Conservation (phyloP, 441 rosid species). For the Populus tomentosa region DNA sequence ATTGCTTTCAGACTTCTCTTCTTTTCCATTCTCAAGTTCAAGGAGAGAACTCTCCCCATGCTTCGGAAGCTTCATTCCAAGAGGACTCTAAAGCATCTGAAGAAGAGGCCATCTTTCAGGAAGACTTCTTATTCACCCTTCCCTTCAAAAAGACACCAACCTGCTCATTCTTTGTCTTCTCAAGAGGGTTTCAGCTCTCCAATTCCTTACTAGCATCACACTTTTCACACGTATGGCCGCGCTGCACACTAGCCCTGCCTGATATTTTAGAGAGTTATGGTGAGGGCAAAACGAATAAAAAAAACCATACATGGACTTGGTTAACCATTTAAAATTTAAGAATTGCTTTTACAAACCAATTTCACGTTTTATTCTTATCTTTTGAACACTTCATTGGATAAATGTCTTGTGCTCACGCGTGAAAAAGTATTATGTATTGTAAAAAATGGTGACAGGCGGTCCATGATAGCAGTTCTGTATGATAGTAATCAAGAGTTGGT, state of each 20-base stretch:
- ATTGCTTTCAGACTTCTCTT: conserved; percentile 63
- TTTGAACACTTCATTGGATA: not conserved
- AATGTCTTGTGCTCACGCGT: not conserved
- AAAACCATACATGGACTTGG: not conserved
- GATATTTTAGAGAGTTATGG: not conserved
- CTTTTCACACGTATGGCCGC: too few species aligned
- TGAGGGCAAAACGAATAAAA: not conserved
- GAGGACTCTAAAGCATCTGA: conserved; percentile 53
- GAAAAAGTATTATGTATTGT: not conserved
- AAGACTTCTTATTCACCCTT: conserved; percentile 36
- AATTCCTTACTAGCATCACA: conserved; percentile 33
- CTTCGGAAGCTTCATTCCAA: conserved; percentile 50
- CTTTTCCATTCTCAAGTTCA: conserved; percentile 67
- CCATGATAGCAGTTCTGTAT: not conserved
- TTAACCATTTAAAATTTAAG: too few species aligned
- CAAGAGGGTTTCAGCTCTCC: conserved; percentile 94
- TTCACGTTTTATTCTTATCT: not conserved
- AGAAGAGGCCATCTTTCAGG: conserved; percentile 75
- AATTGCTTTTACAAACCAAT: not conserved
- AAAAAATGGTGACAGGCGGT: not conserved
- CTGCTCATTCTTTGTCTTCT: conserved; percentile 62
- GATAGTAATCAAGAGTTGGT: too few species aligned
- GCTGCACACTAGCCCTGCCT: not conserved
- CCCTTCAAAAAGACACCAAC: conserved; percentile 67
- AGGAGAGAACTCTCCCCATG: conserved; percentile 63